phyloP scores from a whole-genome alignment of 1,284 basidiomycete species.

The Exsudoporus floridanus region DNA sequence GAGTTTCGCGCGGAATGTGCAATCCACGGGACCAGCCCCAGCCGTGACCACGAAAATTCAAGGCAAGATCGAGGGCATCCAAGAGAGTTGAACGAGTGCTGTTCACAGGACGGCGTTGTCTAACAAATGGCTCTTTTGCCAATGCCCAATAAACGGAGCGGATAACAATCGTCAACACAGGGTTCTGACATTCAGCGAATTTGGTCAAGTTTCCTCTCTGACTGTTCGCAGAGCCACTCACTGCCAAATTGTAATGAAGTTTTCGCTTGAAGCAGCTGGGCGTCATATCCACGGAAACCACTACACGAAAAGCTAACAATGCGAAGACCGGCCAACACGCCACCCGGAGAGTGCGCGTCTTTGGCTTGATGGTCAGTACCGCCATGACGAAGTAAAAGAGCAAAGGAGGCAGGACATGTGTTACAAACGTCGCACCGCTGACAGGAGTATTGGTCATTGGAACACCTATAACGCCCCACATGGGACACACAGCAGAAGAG shows the following conservation, averaged over 20 bases:
- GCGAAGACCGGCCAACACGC: conserved; percentile 46
- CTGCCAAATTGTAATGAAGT: neutral
- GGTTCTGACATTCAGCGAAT: neutral
- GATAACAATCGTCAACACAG: conserved; percentile 6
- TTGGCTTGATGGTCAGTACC: conserved; percentile 45
- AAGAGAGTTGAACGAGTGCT: conserved; percentile 18
- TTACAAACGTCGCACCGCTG: neutral
- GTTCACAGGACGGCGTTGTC: conserved; percentile 9
- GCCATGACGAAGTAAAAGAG: conserved; percentile 48
- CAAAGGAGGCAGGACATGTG: conserved; percentile 39
- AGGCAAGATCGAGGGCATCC: conserved; percentile 49
- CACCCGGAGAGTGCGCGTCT: conserved; percentile 43
- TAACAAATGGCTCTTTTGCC: conserved; percentile 13
- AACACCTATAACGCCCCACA: neutral
- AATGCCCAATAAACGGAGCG: conserved; percentile 19
- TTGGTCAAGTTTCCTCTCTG: no score
- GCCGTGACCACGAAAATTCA: conserved; percentile 50
- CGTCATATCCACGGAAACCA: conserved; percentile 43
- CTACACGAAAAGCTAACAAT: conserved; percentile 41
- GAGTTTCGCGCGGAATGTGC: conserved; percentile 43
- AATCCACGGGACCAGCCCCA: conserved; percentile 44
- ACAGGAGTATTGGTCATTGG: conserved; percentile 2
- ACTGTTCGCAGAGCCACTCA: neutral
- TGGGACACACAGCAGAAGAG: neutral
- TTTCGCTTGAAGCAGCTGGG: conserved; percentile 33